Conservation (phyloP, 2,329 filamentous ascomycete genomes). For the Eurotiales sp. region DNA sequence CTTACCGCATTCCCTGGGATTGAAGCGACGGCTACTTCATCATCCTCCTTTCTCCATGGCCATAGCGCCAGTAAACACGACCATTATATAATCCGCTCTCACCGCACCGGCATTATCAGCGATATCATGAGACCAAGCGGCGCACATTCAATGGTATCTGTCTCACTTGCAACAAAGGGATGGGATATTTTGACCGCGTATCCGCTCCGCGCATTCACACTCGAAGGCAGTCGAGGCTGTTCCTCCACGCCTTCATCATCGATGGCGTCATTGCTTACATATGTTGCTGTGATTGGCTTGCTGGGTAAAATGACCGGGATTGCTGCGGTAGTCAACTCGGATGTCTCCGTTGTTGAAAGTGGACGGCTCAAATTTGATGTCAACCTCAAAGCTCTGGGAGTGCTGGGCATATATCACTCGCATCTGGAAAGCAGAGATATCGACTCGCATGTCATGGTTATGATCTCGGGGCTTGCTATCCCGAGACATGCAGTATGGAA, state of each 20-base stretch:
- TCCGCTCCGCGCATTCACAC: conserved; percentile 56
- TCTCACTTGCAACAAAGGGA: conserved; percentile 61
- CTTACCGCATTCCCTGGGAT: conserved; percentile 72
- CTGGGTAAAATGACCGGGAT: conserved; percentile 86
- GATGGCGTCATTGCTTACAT: conserved; percentile 23
- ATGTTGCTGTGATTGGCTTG: conserved; percentile 70
- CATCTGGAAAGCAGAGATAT: conserved; percentile 59
- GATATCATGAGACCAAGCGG: conserved; percentile 33
- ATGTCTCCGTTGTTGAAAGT: conserved; percentile 56
- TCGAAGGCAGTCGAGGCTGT: conserved; percentile 27
- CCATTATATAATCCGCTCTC: conserved; percentile 69
- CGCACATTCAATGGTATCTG: conserved; percentile 51
- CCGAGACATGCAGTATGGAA: conserved; percentile 63
- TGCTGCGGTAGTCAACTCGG: conserved; percentile 67
- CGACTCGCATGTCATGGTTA: conserved; percentile 65
- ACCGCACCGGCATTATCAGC: conserved; percentile 61
- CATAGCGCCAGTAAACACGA: conserved; percentile 25
- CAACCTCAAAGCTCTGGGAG: conserved; percentile 74
- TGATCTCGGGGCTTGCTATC: conserved; percentile 68
- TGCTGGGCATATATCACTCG: conserved; percentile 69
- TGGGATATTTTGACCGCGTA: conserved; percentile 82
- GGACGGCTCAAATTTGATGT: conserved; percentile 63
- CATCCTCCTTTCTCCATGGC: background rate
- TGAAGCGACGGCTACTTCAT: conserved; percentile 32
- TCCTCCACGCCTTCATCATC: conserved; percentile 17